Evolutionary conservation across 2,329 filamentous ascomycete species (phyloP).

Genomic region (Calonectria crousiana): DNA sequence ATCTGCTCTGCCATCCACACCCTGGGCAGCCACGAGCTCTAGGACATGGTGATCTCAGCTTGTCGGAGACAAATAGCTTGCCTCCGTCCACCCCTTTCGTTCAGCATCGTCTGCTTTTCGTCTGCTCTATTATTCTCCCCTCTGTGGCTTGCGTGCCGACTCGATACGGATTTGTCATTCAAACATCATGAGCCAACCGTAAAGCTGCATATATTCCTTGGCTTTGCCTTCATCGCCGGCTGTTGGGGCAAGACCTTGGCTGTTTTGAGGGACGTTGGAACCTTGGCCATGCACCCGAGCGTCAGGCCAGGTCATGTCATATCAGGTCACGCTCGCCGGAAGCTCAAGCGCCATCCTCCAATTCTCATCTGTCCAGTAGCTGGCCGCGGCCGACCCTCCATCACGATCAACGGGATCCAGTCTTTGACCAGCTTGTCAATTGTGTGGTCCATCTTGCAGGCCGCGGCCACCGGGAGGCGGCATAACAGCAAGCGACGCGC

Average conservation of each 20-base stretch:
- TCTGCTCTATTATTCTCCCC: background rate
- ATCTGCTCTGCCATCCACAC: slow-evolving; percentile 20
- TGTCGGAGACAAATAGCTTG: slow-evolving; percentile 17
- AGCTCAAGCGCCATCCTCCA: slow-evolving; percentile 37
- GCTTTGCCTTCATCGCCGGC: background rate
- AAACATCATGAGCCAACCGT: background rate
- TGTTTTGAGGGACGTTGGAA: background rate
- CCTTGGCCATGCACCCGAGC: slow-evolving; percentile 35
- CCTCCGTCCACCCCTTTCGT: background rate
- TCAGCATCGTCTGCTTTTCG: background rate
- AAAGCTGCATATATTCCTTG: slow-evolving; percentile 8
- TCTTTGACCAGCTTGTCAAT: slow-evolving; percentile 19
- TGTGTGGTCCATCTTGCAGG: slow-evolving; percentile 24
- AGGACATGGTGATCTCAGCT: slow-evolving; percentile 19
- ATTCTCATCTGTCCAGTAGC: slow-evolving; percentile 35
- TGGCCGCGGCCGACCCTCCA: slow-evolving; percentile 40
- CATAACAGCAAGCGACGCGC: slow-evolving; percentile 2
- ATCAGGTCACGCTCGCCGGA: slow-evolving; percentile 43
- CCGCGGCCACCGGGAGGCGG: slow-evolving; percentile 14
- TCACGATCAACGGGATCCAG: slow-evolving; percentile 27
- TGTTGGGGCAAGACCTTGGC: slow-evolving; percentile 12
- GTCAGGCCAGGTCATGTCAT: slow-evolving; percentile 45
- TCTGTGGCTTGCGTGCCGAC: background rate
- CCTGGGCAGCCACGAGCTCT: slow-evolving; percentile 15
- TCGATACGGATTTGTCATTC: background rate